Percentiles rank a stretch among this genome's conserved stretches.
Conservation (phyloP, 2,329 filamentous ascomycete genomes). For the Dothistroma septosporum region DNA sequence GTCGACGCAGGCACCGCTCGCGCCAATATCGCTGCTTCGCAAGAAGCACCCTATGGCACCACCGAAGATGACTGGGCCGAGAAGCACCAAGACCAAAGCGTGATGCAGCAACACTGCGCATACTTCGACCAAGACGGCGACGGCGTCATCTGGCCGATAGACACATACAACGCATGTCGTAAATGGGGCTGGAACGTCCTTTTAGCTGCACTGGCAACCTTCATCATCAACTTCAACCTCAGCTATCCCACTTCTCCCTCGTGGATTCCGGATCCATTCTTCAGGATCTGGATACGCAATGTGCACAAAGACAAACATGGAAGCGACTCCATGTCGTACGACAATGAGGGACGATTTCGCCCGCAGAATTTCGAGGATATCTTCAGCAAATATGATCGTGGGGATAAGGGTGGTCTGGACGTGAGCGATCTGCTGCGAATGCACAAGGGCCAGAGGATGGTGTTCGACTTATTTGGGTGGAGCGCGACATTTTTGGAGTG, state of each 20-base stretch:
- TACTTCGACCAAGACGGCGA: slow-evolving; percentile 53
- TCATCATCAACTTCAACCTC: slow-evolving; percentile 50
- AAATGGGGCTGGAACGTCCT: slow-evolving; percentile 44
- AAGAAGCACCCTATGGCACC: slow-evolving; percentile 42
- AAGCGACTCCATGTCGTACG: slow-evolving; percentile 42
- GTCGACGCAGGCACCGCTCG: slow-evolving; percentile 38
- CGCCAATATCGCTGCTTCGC: slow-evolving; percentile 41
- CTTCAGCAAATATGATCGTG: slow-evolving; percentile 44
- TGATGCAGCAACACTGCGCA: slow-evolving; percentile 52
- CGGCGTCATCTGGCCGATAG: slow-evolving; percentile 51
- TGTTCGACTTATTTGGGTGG: slow-evolving; percentile 45
- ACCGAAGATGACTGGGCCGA: slow-evolving; percentile 32
- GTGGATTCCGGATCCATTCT: slow-evolving; percentile 45
- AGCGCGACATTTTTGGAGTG: slow-evolving; percentile 45
- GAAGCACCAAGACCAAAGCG: slow-evolving; percentile 40
- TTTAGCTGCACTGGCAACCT: slow-evolving; percentile 43
- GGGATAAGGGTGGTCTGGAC: slow-evolving; percentile 39
- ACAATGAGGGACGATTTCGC: slow-evolving; percentile 45
- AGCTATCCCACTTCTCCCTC: slow-evolving; percentile 45
- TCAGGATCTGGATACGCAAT: slow-evolving; percentile 39
- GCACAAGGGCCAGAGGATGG: slow-evolving; percentile 41
- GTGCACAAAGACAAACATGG: slow-evolving; percentile 45
- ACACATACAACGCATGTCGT: slow-evolving; percentile 49
- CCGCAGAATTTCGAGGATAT: slow-evolving; percentile 48
- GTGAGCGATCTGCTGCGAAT: slow-evolving; percentile 38